These are phyloP conservation scores for Asparagopsis taxiformis DNA, from an alignment of 31 red algal genomes.

Conservation along the genomic window DNA sequence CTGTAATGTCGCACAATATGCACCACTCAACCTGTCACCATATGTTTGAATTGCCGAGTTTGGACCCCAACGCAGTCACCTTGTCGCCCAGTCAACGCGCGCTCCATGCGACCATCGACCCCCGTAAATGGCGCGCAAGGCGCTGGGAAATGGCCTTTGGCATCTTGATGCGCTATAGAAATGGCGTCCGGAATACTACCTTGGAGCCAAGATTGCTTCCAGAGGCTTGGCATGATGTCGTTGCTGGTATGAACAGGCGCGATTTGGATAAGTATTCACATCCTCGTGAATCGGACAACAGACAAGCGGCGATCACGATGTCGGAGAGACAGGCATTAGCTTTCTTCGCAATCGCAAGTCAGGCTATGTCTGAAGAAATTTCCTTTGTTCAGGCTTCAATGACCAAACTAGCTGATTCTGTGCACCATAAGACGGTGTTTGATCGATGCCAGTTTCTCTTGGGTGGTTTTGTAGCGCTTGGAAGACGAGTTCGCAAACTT, in stretches of 20 bases:
- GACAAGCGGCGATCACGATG: neutral
- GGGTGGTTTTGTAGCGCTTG: slow-evolving; percentile 18
- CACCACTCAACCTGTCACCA: slow-evolving; percentile 40
- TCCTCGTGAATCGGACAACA: neutral
- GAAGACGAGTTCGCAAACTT: slow-evolving; percentile 9
- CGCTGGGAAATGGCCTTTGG: too few relatives aligned
- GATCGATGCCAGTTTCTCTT: slow-evolving; percentile 34
- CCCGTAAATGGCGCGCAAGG: too few relatives aligned
- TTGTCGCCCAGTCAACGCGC: too few relatives aligned
- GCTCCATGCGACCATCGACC: too few relatives aligned
- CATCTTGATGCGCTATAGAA: too few relatives aligned
- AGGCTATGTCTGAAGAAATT: slow-evolving; percentile 51
- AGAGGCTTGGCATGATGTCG: too few relatives aligned
- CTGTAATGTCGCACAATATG: slow-evolving; percentile 24
- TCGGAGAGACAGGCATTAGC: slow-evolving; percentile 27
- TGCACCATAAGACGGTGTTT: slow-evolving; percentile 17
- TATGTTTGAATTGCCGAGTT: slow-evolving; percentile 12
- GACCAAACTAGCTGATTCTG: slow-evolving; percentile 17
- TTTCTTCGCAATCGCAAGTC: slow-evolving; percentile 39
- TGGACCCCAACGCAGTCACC: too few relatives aligned
- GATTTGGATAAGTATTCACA: neutral
- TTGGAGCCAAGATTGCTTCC: too few relatives aligned
- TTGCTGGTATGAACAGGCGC: too few relatives aligned
- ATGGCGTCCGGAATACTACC: too few relatives aligned
- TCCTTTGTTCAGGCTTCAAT: slow-evolving; percentile 37